Conservation (phyloP, 306 rosid species). For the Quercus dentata region DNA sequence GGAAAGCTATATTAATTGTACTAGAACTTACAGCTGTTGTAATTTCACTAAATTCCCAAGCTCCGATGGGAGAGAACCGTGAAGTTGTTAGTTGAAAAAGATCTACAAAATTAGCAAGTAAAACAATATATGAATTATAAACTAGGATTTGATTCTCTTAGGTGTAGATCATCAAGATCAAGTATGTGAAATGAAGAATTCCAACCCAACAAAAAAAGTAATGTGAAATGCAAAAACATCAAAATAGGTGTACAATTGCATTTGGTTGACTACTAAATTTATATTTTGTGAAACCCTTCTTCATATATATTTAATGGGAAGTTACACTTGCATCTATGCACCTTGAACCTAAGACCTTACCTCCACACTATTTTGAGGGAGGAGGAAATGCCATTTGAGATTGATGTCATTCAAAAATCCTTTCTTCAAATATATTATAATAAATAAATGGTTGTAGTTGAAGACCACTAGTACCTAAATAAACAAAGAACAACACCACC, state of each 20-base stretch:
- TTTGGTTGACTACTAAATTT: neutral
- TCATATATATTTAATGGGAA: too few species aligned
- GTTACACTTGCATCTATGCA: too few species aligned
- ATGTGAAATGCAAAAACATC: too few species aligned
- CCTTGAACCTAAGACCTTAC: too few species aligned
- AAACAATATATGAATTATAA: neutral
- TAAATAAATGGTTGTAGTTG: too few species aligned
- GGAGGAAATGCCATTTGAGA: too few species aligned
- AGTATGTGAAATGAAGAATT: neutral
- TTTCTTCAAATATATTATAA: neutral
- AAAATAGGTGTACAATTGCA: neutral
- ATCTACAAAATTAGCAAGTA: constrained; percentile 36
- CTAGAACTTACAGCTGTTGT: too few species aligned
- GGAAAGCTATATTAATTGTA: too few species aligned
- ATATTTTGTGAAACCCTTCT: neutral
- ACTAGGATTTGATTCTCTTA: neutral
- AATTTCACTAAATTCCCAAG: constrained; percentile 45
- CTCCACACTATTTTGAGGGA: too few species aligned
- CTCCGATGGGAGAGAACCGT: constrained; percentile 71
- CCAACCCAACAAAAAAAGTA: too few species aligned
- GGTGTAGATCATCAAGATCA: neutral
- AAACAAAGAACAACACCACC: too few species aligned
- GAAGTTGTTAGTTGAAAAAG: constrained; percentile 57
- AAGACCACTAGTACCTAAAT: too few species aligned
- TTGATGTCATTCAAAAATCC: neutral